Evolutionary conservation across 371 early-diverging fungal genomes (phyloP).

Genomic region (Capillidium heterosporum): DNA sequence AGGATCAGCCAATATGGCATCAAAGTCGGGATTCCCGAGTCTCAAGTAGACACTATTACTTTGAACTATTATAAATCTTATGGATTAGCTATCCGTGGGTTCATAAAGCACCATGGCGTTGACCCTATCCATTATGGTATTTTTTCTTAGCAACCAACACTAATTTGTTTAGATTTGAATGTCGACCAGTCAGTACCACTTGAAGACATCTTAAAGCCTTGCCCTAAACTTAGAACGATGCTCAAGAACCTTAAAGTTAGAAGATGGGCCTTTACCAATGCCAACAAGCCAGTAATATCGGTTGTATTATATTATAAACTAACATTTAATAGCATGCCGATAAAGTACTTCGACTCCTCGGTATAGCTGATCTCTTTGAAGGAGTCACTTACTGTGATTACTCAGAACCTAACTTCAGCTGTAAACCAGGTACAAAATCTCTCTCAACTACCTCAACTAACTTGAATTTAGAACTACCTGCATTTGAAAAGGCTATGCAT

Average conservation of each 20-base stretch:
- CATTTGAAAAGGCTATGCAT: constrained; percentile 44
- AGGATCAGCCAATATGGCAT: constrained; percentile 33
- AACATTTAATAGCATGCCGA: constrained; percentile 31
- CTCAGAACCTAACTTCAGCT: constrained; percentile 38
- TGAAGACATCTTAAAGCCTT: constrained; percentile 35
- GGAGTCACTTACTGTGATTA: constrained; percentile 68
- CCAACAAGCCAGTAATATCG: constrained; percentile 33
- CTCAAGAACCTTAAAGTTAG: constrained; percentile 26
- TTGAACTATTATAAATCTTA: constrained; percentile 40
- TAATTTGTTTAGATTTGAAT: constrained; percentile 20
- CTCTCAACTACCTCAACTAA: neutral
- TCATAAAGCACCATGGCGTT: constrained; percentile 43
- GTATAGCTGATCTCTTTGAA: constrained; percentile 54
- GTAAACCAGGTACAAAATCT: constrained; percentile 43
- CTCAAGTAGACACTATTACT: constrained; percentile 25
- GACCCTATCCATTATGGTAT: constrained; percentile 41
- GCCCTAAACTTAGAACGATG: constrained; percentile 42
- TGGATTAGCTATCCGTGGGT: constrained; percentile 62
- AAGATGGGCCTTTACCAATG: constrained; percentile 78
- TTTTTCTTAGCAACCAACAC: neutral
- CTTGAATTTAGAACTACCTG: constrained; percentile 11
- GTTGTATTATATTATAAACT: neutral
- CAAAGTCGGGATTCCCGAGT: constrained; percentile 26
- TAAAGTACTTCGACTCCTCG: constrained; percentile 40
- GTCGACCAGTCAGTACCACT: constrained; percentile 59